Percentiles rank a stretch among this genome's conserved stretches.
phyloP scores from a whole-genome alignment of 179 eudicot genomes.

The Patellifolia procumbens region DNA sequence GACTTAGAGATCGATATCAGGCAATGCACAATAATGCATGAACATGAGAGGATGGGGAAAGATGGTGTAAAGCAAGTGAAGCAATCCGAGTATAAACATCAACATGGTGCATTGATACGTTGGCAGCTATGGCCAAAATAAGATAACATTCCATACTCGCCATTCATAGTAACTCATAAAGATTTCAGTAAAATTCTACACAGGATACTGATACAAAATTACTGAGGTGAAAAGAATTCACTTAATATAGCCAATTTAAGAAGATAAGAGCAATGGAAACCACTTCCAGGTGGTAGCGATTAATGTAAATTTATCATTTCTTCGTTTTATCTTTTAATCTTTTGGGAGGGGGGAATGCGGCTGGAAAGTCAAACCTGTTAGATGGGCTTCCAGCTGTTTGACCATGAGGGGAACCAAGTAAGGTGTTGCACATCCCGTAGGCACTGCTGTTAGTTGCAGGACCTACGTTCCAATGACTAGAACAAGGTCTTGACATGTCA shows the following conservation, averaged over 20 bases:
- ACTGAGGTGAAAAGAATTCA: background rate
- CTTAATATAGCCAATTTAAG: background rate
- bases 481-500: conserved; percentile 41
- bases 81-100: background rate
- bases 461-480: conserved; percentile 38
- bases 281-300: too few species aligned
- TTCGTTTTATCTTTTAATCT: too few species aligned
- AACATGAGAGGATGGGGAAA: background rate
- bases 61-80: background rate
- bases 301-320: background rate
- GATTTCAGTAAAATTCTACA: background rate
- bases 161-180: background rate
- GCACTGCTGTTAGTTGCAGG: conserved; percentile 37
- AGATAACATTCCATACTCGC: background rate
- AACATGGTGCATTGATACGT: too few species aligned
- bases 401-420: conserved; percentile 62
- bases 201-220: background rate
- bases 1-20: background rate
- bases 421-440: conserved; percentile 37
- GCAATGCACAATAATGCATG: conserved; percentile 1
- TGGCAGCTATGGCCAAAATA: background rate
- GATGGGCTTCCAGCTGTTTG: conserved; percentile 51
- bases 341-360: background rate
- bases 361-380: conserved; percentile 32
- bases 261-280: background rate